Evolutionary conservation across 164 flowering plant genomes (phyloP), one percentile per base, ranked within the genome.

Genomic region (Taxillus chinensis): DNA sequence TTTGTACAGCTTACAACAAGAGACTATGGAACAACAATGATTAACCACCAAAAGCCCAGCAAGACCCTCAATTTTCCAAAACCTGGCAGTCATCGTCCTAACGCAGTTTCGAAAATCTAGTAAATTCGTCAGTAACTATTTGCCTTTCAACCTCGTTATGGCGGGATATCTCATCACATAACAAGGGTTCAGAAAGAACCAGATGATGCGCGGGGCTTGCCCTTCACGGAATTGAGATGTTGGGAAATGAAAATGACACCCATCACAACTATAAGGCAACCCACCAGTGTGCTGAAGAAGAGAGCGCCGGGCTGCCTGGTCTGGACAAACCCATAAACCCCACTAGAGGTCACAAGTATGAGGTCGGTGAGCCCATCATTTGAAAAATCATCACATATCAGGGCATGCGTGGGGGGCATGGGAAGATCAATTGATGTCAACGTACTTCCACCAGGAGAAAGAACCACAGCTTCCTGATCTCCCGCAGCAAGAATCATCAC

Each of bases 241-340:
- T 91, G 96, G 52, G 93, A 78, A 60, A 91, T 82, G 55, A 95
- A 89, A 48, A 95, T 78, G 56, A 87, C 89, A 41, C 85, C 97
- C 97, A 95, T 95, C 65, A 91, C 82, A 11, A 95, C 67, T 60
- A 95, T 73, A n/a, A 95, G 93, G 79, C 95, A 89, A 37, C 99
- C 99, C 5, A 91, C 87, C 39, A 95, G 76, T 3, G 90, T 89
- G 86, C 99, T 95, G 77, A 95, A 95, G 85, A 95, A 95, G 61
- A 93, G 83, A 63, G 97, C 99, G 9, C 99, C 97, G 2, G 97
- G 97, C 66, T 91, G 93, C 80, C 95, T 86, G 39, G 96, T 87
- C 76, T 95, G 99, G 43, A 89, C 99, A 72, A 87, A 95, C 39
- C 97, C 96, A 62, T 95, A 91, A 0, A 87, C 80, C 43, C 99